These are phyloP conservation scores for Pichia ethanolica DNA, from an alignment of 805 yeast species.

Conservation along the genomic window DNA sequence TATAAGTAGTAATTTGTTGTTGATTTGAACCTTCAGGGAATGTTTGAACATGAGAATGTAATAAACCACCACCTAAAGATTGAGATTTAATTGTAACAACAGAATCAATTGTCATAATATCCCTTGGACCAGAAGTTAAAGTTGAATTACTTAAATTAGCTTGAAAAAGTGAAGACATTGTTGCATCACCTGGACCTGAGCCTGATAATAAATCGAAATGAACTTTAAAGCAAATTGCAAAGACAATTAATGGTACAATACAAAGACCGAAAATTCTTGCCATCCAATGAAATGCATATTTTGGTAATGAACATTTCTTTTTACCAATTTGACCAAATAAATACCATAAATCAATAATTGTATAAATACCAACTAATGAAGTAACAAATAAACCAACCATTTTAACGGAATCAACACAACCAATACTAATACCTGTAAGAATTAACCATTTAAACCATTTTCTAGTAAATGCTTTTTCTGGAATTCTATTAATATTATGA, in stretches of 20 bases:
- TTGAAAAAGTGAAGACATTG: slow-evolving; percentile 74
- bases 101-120: slow-evolving; percentile 47
- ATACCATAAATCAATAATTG: slow-evolving; percentile 85
- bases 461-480: slow-evolving; percentile 45
- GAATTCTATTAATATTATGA: slow-evolving; percentile 49
- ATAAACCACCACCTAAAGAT: slow-evolving; percentile 62
- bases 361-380: slow-evolving; percentile 81
- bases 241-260: slow-evolving; percentile 61
- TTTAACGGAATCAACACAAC: slow-evolving; percentile 87
- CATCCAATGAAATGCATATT: slow-evolving; percentile 60
- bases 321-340: slow-evolving; percentile 62
- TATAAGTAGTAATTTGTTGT: slow-evolving; percentile 93
- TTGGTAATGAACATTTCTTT: slow-evolving; percentile 18
- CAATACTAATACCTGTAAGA: slow-evolving; percentile 77
- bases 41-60: slow-evolving; percentile 80
- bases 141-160: slow-evolving; percentile 64
- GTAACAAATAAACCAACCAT: slow-evolving; percentile 96
- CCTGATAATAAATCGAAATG: slow-evolving; percentile 72
- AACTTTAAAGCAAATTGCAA: slow-evolving; percentile 64
- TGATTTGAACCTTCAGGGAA: slow-evolving; percentile 92
- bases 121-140: slow-evolving; percentile 60
- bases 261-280: slow-evolving; percentile 61
- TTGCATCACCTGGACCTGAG: slow-evolving; percentile 71
- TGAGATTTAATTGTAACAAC: slow-evolving; percentile 58
- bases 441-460: slow-evolving; percentile 94